Base-by-base conservation (phyloP, 495 filamentous ascomycete species). In the Hypoxylon trugodes region DNA sequence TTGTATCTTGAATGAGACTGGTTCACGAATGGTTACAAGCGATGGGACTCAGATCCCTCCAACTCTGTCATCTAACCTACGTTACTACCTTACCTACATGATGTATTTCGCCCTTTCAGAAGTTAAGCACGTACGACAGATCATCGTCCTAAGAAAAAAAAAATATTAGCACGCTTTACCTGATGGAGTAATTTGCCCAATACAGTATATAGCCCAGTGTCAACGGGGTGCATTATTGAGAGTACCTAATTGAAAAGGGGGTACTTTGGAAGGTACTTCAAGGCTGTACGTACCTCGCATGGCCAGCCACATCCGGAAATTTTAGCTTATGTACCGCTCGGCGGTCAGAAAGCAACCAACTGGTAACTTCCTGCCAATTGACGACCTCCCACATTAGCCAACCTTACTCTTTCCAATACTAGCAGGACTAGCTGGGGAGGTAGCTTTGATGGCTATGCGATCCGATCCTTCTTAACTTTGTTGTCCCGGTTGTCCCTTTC, bases 281-380 rank as follows among this genome's bases (percentile, higher is more conserved):
- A 47, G 25, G n/a, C 18, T 30, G 45, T 18, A 38, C 1, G 24
- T 54, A 54, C 53, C 41, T 43, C 25, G 24, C 43, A 40, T 24
- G 46, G 9, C 54, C 54, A 65, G 54, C 54, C 61, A 53, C 61
- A 53, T 36, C 47, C 33, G 47, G 53, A 56, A 52, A 51, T 57
- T 38, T 52, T 53, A 58, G 16, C 37, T 45, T 22, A 18, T 24
- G 42, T 51, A 26, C 41, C 33, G 25, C 36, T 21, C n/a, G 32
- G 45, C 24, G 50, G 50, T 54, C 25, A 41, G 18, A 22, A 45
- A 13, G 3, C 21, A 12, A 33, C 26, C 30, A 47, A 42, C 53
- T 57, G 35, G 30, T 33, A 40, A 40, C 22, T 37, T 7, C n/a
- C 9, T 30, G 22, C n/a, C n/a, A n/a, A n/a, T n/a, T n/a, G n/a